A percentile compares a stretch with the other conserved stretches of the same genome.
phyloP scores from a whole-genome alignment of 2,329 filamentous ascomycete species.

The Aureobasidium sp. region DNA sequence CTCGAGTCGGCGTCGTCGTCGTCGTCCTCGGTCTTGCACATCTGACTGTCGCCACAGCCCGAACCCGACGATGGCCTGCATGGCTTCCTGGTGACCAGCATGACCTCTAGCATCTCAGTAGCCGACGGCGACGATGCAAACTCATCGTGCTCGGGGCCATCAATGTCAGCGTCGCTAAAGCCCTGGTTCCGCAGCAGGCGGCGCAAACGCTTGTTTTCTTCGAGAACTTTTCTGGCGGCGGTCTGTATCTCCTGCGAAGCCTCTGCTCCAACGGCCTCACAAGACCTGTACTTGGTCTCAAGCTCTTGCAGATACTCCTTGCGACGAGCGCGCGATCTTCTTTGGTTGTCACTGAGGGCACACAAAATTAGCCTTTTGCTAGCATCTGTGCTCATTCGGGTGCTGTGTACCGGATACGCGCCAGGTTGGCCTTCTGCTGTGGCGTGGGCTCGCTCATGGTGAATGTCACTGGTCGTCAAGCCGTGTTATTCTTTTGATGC shows the following conservation, averaged over 20 bases:
- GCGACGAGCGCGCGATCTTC: constrained; percentile 63
- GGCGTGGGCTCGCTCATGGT: constrained; percentile 1
- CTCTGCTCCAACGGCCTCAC: constrained; percentile 57
- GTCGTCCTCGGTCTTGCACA: constrained; percentile 1
- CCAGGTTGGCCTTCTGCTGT: constrained; percentile 32
- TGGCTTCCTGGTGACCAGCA: constrained; percentile 10
- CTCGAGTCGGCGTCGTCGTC: not conserved
- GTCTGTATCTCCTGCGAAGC: constrained; percentile 64
- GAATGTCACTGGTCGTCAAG: not conserved
- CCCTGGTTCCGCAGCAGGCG: constrained; percentile 51
- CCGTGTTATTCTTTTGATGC: not conserved
- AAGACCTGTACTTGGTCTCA: constrained; percentile 54
- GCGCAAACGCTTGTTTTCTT: constrained; percentile 60
- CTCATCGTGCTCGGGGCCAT: constrained; percentile 17
- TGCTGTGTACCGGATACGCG: constrained; percentile 62
- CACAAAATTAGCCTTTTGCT: constrained; percentile 15
- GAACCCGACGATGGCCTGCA: not conserved
- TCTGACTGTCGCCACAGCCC: not conserved
- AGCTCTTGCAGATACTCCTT: constrained; percentile 67
- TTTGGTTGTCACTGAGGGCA: constrained; percentile 62
- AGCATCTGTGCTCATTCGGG: not conserved
- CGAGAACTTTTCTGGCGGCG: constrained; percentile 58
- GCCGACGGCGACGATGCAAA: constrained; percentile 8
- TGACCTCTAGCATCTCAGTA: constrained; percentile 9
- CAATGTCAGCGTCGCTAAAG: constrained; percentile 48